Conservation (phyloP, 805 yeast species). For the Wickerhamiella kurtzmanii region DNA sequence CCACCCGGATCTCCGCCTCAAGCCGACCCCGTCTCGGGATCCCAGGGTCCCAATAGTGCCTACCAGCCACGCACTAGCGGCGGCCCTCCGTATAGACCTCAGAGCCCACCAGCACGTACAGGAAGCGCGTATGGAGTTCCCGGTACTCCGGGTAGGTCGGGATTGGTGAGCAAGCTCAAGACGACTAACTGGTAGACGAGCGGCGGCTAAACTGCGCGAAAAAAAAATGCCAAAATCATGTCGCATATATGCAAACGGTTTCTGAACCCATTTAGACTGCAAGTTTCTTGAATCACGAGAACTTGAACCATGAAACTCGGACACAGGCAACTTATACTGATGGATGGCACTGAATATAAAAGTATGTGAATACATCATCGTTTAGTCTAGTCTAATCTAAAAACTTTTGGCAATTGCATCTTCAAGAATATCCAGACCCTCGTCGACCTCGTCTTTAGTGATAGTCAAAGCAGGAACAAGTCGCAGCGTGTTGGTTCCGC, state of each 20-base stretch:
- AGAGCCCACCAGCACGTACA: background rate
- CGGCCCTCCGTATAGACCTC: background rate
- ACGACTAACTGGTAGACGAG: background rate
- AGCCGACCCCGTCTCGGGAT: background rate
- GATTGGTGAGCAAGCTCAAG: slow-evolving; percentile 1
- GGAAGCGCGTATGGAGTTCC: background rate
- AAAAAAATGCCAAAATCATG: too few species aligned
- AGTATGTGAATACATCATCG: too few species aligned
- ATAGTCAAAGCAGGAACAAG: slow-evolving; percentile 87
- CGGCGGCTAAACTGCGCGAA: too few species aligned
- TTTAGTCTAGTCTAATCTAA: too few species aligned
- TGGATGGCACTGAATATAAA: too few species aligned
- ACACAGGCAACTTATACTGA: too few species aligned
- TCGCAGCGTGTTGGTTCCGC: slow-evolving; percentile 83
- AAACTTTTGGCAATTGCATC: slow-evolving; percentile 29
- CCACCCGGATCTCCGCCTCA: background rate
- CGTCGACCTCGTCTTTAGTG: slow-evolving; percentile 48
- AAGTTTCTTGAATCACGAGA: too few species aligned
- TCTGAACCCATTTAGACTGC: too few species aligned
- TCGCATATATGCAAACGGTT: too few species aligned
- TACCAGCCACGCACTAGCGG: background rate
- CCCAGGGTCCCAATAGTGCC: background rate
- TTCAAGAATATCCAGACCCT: slow-evolving; percentile 61
- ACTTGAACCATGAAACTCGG: too few species aligned
- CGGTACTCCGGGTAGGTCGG: background rate